Evolutionary conservation across 2,329 filamentous ascomycete genomes (phyloP).

Genomic region (Fusarium pseudograminearum): DNA sequence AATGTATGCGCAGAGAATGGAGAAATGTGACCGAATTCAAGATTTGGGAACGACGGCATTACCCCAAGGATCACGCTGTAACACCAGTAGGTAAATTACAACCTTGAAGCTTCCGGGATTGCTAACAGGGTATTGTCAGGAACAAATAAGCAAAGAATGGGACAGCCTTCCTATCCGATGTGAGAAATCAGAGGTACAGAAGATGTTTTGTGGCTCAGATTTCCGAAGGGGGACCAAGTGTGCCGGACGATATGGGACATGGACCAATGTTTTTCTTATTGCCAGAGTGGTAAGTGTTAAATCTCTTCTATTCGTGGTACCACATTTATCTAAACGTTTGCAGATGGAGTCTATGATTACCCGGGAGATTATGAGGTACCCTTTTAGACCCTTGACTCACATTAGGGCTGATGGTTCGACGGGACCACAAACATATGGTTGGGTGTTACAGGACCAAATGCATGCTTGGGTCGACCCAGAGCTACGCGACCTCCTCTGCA

Average conservation of each 20-base stretch:
- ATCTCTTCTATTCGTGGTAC: no score
- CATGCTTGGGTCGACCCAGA: slow-evolving; percentile 36
- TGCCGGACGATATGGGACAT: slow-evolving; percentile 48
- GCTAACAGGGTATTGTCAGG: slow-evolving; percentile 37
- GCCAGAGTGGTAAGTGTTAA: slow-evolving; percentile 44
- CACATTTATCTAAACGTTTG: slow-evolving; percentile 14
- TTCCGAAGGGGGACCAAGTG: slow-evolving; percentile 14
- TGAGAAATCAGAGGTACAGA: neutral
- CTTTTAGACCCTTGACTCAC: slow-evolving; percentile 23
- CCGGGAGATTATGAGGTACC: slow-evolving; percentile 17
- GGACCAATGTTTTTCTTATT: slow-evolving; percentile 49
- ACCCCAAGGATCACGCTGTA: slow-evolving; percentile 38
- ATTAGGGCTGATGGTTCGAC: neutral
- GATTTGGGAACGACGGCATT: slow-evolving; percentile 37
- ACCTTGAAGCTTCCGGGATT: neutral
- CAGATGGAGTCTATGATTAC: slow-evolving; percentile 50
- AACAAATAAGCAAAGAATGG: slow-evolving; percentile 46
- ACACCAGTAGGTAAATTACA: slow-evolving; percentile 41
- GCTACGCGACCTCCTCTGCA: slow-evolving; percentile 41
- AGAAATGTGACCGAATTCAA: neutral
- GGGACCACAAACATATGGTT: slow-evolving; percentile 40
- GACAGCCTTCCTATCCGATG: slow-evolving; percentile 29
- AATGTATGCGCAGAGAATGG: slow-evolving; percentile 39
- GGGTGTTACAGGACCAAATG: slow-evolving; percentile 24
- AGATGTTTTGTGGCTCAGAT: slow-evolving; percentile 27